phyloP scores from a whole-genome alignment of 441 rosid species.

The Sinapis alba region DNA sequence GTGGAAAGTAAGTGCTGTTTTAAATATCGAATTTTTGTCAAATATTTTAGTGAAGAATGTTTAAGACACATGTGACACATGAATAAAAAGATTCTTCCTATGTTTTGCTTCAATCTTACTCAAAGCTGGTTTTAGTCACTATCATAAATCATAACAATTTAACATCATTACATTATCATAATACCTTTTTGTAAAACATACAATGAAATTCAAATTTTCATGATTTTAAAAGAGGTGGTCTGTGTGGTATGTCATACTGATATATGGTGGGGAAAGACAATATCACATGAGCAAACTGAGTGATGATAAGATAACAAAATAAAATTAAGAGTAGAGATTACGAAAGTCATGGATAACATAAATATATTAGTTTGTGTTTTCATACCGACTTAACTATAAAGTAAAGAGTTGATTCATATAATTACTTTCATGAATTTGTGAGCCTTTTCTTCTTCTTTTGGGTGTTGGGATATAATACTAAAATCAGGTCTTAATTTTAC shows the following conservation, averaged over 20 bases:
- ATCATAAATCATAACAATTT: slow-evolving; percentile 33
- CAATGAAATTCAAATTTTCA: neutral
- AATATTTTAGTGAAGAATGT: slow-evolving; percentile 11
- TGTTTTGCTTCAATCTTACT: slow-evolving; percentile 42
- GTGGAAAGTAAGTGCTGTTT: slow-evolving; percentile 34
- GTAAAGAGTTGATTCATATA: neutral
- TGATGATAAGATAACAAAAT: neutral
- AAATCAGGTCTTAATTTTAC: neutral
- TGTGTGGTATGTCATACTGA: neutral
- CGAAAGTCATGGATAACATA: neutral
- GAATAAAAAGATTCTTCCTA: slow-evolving; percentile 18
- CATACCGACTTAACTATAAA: too few relatives aligned
- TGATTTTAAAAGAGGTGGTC: neutral
- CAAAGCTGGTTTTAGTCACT: slow-evolving; percentile 29
- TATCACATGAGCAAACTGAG: neutral
- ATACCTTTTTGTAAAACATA: neutral
- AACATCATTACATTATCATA: slow-evolving; percentile 14
- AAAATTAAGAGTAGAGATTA: neutral
- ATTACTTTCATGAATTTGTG: neutral
- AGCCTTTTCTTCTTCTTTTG: neutral
- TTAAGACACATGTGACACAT: slow-evolving; percentile 32
- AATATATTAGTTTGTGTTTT: neutral
- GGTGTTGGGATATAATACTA: neutral
- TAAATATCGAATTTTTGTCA: neutral
- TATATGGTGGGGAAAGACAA: slow-evolving; percentile 5